Evolutionary conservation across 208 protist genomes (phyloP).

Genomic region (Trypanosoma scelopori): DNA sequence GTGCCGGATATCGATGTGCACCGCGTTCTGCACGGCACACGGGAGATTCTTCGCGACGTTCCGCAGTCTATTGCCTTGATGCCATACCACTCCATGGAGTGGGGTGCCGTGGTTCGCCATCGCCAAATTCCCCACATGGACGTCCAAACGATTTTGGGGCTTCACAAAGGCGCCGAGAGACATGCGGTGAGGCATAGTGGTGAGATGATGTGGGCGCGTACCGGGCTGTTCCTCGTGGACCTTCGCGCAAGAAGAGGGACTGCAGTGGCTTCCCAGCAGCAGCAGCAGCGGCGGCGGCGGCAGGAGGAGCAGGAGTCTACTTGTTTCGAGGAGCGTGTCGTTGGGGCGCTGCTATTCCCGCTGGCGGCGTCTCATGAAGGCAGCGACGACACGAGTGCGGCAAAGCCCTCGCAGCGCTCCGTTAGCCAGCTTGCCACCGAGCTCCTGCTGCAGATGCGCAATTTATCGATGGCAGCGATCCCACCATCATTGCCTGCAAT

Average conservation of each 20-base stretch:
- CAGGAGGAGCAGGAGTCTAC: background rate
- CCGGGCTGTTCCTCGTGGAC: slow-evolving; percentile 62
- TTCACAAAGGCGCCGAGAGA: slow-evolving; percentile 4
- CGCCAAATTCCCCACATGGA: slow-evolving; percentile 5
- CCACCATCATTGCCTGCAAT: background rate
- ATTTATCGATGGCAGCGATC: slow-evolving; percentile 46
- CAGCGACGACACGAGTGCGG: background rate
- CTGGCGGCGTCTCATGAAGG: slow-evolving; percentile 6
- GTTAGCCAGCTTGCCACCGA: slow-evolving; percentile 46
- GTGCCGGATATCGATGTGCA: slow-evolving; percentile 31
- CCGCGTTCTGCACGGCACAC: slow-evolving; percentile 36
- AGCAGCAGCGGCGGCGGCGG: no score
- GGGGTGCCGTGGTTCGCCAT: background rate
- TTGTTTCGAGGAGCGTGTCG: slow-evolving; percentile 29
- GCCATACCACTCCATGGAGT: background rate
- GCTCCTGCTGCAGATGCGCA: slow-evolving; percentile 42
- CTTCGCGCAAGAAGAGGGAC: slow-evolving; percentile 25
- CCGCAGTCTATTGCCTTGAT: slow-evolving; percentile 24
- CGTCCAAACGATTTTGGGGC: slow-evolving; percentile 21
- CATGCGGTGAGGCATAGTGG: background rate
- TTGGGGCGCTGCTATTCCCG: slow-evolving; percentile 55
- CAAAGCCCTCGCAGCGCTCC: slow-evolving; percentile 26
- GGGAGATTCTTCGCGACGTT: slow-evolving; percentile 37
- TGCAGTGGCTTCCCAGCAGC: background rate
- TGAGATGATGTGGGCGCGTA: slow-evolving; percentile 19